Evolutionary conservation across 1,284 basidiomycete species (phyloP), one percentile per base, ranked within the genome.

Genomic region (Porogramme epimiltina): DNA sequence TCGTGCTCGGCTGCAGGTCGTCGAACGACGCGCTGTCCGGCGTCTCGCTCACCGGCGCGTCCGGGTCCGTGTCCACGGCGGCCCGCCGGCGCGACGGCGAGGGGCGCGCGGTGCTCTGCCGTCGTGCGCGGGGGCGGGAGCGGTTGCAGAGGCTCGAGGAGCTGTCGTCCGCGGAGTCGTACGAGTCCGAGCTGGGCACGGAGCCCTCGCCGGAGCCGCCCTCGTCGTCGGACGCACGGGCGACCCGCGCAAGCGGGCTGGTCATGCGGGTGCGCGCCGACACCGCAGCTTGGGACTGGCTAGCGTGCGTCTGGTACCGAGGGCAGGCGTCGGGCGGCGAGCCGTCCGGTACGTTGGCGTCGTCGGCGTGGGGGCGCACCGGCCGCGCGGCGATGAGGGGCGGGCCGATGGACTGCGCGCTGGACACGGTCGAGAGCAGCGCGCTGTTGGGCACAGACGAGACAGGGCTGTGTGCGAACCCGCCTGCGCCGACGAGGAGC

Each of bases 401-500:
- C 5, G 62, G 55, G 10, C 61, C 62, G 13, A 67, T 45, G 42
- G 62, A 68, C 46, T 52, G 67, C 55, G 40, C 62, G 22, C 59
- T 66, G 25, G 60, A 70, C 28, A 62, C 63, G 39, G 58, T 70
- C 62, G 61, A 68, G 42, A 67, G 54, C 13, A 64, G 69, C 51
- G 59, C 73, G 56, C 64, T 73, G 46, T 54, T 56, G 31, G 74
- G 75, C 4, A 70, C 65, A 2, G 76, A 71, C 18, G 76, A 70
- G 20, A 73, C 68, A 13, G 70, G 68, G 23, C 74, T 70, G 26
- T 69, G 73, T 31, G 66, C 73, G 23, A 84, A 63, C 13, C 81
- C 82, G 28, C 81, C 81, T 5, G 79, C 80, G 25, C 80, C 82
- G 11, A 79, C 64, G 47, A 76, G 70, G 65, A 80, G 75, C 10